Conservation (phyloP, 129 eudicot species). For the Gnaphalium uliginosum region DNA sequence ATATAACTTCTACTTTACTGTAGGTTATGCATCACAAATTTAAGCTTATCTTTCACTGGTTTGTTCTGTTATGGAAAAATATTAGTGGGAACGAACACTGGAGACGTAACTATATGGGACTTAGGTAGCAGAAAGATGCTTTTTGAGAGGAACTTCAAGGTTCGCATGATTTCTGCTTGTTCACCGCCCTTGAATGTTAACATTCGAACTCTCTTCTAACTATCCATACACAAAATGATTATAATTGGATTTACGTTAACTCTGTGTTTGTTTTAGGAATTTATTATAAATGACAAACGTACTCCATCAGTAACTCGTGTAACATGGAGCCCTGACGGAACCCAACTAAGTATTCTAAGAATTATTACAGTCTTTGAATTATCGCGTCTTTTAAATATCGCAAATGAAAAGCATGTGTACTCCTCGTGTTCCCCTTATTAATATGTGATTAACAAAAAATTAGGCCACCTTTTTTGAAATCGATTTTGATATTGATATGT, state of each 20-base stretch:
- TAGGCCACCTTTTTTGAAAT: not conserved
- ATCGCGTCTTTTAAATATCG: no score
- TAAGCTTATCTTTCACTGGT: not conserved
- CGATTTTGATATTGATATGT: no score
- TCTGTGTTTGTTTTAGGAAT: not conserved
- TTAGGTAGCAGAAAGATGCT: not conserved
- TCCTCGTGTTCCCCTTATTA: not conserved
- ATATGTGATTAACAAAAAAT: not conserved
- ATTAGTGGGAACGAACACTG: not conserved
- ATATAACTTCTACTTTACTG: no score
- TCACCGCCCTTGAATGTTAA: not conserved
- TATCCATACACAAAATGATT: not conserved
- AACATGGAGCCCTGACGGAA: slow-evolving; percentile 7
- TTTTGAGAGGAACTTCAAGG: not conserved
- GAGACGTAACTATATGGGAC: not conserved
- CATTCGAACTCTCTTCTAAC: not conserved
- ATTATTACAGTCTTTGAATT: no score
- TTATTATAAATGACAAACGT: not conserved
- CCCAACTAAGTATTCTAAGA: not conserved
- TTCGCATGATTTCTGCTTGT: not conserved
- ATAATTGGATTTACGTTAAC: not conserved
- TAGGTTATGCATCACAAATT: not conserved
- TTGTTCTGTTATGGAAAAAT: not conserved
- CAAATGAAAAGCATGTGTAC: no score
- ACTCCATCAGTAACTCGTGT: not conserved